Percentiles rank a stretch among this genome's conserved stretches.
Evolutionary conservation across 2,329 filamentous ascomycete species (phyloP).

Genomic region (Xylaria hypoxylon): DNA sequence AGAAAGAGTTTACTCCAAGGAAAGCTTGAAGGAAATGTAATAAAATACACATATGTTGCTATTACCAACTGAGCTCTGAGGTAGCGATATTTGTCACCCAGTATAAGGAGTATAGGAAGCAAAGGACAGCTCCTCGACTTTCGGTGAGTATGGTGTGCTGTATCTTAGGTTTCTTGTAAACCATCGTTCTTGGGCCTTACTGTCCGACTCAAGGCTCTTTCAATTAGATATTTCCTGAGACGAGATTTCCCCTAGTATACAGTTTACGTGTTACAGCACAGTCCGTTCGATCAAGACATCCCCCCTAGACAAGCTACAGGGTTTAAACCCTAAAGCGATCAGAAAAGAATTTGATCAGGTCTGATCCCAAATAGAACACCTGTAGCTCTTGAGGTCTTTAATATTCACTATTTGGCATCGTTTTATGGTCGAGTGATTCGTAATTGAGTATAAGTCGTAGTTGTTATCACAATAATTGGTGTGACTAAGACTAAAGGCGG

Average conservation of each 20-base stretch:
- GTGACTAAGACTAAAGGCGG: background rate
- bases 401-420: too few species aligned
- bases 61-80: background rate
- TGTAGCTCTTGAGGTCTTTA: background rate
- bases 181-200: background rate
- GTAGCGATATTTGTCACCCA: background rate
- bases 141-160: background rate
- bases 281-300: background rate
- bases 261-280: background rate
- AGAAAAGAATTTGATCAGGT: background rate
- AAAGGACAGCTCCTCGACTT: background rate
- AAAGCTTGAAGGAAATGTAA: constrained; percentile 28
- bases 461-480: background rate
- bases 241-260: background rate
- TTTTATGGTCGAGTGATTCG: background rate
- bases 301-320: background rate
- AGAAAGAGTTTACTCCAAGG: constrained; percentile 48
- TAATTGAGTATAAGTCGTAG: background rate
- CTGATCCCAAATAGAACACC: background rate
- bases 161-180: constrained; percentile 1
- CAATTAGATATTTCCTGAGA: background rate
- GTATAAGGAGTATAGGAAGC: background rate
- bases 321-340: background rate
- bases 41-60: background rate
- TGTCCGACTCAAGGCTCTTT: background rate